These are phyloP conservation scores for Knufia petricola DNA, from an alignment of 2,329 filamentous ascomycete species.

Conservation along the genomic window DNA sequence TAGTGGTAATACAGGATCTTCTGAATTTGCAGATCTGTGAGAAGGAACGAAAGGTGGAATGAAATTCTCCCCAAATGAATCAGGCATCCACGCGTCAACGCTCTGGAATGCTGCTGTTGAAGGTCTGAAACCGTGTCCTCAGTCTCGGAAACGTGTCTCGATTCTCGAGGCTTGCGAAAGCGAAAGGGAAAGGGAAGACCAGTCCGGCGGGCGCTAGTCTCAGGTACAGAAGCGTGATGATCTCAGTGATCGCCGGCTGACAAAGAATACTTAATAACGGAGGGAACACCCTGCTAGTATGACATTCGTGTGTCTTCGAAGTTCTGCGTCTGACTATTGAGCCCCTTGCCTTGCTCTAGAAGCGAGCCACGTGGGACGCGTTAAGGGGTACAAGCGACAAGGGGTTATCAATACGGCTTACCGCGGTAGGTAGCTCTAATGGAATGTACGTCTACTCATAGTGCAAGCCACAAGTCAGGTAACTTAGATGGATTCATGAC, in stretches of 20 bases:
- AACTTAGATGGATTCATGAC: too few relatives aligned
- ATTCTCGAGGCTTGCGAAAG: too few relatives aligned
- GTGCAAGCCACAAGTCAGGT: too few relatives aligned
- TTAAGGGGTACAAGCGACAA: too few relatives aligned
- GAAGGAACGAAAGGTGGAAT: constrained; percentile 17
- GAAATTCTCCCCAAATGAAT: constrained; percentile 22
- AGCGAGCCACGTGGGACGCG: too few relatives aligned
- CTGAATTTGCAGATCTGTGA: constrained; percentile 12
- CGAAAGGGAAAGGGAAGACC: not conserved
- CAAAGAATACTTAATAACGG: too few relatives aligned
- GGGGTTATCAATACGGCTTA: too few relatives aligned
- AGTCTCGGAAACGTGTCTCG: not conserved
- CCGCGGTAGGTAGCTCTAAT: too few relatives aligned
- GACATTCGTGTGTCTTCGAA: too few relatives aligned
- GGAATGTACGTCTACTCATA: too few relatives aligned
- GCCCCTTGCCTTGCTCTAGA: not conserved
- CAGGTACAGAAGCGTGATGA: not conserved
- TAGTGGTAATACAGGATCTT: constrained; percentile 13
- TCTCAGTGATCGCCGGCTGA: not conserved
- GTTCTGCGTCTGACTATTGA: too few relatives aligned
- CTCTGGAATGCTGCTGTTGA: not conserved
- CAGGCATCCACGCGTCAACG: constrained; percentile 22
- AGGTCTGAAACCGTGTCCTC: constrained; percentile 2
- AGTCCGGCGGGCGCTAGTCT: not conserved
- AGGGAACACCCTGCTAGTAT: too few relatives aligned